Evolutionary conservation across 371 early-diverging fungal genomes (phyloP).

Genomic region (Mucor saturninus): DNA sequence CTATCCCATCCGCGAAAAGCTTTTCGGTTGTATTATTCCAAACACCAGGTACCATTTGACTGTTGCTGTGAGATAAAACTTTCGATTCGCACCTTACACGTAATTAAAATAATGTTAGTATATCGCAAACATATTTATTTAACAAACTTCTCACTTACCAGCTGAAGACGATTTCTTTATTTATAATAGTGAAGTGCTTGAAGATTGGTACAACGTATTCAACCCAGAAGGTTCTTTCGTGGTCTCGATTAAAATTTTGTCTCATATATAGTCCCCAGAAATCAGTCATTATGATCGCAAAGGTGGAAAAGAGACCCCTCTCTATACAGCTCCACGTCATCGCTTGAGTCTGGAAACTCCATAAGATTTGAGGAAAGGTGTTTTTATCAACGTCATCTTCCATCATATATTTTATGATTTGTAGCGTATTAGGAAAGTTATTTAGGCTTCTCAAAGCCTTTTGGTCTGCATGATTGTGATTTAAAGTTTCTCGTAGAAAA

Average conservation of each 20-base stretch:
- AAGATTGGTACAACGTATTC: conserved; percentile 17
- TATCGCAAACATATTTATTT: conserved; percentile 9
- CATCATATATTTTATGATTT: conserved; percentile 13
- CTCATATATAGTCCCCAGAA: conserved; percentile 23
- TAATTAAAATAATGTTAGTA: conserved; percentile 14
- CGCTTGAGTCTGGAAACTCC: conserved; percentile 11
- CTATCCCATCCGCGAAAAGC: conserved; percentile 16
- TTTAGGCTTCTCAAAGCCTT: conserved; percentile 10
- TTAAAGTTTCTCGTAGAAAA: conserved; percentile 16
- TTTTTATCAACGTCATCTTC: conserved; percentile 4
- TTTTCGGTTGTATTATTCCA: conserved; percentile 20
- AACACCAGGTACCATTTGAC: conserved; percentile 19
- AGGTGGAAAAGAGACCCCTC: conserved; percentile 13
- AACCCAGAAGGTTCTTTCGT: conserved; percentile 21
- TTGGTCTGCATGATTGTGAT: conserved; percentile 14
- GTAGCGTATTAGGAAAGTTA: conserved; percentile 5
- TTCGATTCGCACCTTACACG: conserved; percentile 17
- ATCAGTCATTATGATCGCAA: conserved; percentile 16
- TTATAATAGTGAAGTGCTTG: conserved; percentile 18
- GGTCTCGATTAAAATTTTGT: conserved; percentile 12
- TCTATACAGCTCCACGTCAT: conserved; percentile 11
- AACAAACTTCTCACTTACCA: conserved; percentile 19
- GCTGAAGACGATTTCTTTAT: conserved; percentile 9
- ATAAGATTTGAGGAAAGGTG: conserved; percentile 14
- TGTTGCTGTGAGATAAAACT: conserved; percentile 20